Percentiles rank a stretch among this genome's conserved stretches.
Evolutionary conservation across 257 asterid species (phyloP).

Genomic region (Datura wrightii): DNA sequence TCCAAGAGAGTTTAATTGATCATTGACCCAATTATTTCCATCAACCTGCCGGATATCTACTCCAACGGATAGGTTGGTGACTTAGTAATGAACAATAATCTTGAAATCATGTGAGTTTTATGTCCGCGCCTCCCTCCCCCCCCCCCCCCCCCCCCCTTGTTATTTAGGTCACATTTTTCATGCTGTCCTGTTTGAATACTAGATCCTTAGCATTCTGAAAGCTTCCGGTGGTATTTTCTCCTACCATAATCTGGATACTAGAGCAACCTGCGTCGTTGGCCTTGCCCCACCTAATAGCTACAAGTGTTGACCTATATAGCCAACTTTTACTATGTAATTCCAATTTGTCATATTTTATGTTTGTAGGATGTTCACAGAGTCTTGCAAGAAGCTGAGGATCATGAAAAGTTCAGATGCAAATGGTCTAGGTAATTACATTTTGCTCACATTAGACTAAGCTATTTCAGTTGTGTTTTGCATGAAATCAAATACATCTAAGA

Average conservation of each 20-base stretch:
- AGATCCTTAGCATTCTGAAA: too few species aligned
- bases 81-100: background rate
- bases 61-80: background rate
- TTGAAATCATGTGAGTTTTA: background rate
- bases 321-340: background rate
- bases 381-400: conserved; percentile 55
- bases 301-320: background rate
- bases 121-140: too few species aligned
- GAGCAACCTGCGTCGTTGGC: too few species aligned
- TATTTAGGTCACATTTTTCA: too few species aligned
- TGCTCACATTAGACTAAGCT: background rate
- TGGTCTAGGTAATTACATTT: conserved; percentile 42
- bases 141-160: too few species aligned
- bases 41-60: background rate
- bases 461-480: background rate
- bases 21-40: background rate
- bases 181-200: too few species aligned
- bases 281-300: too few species aligned
- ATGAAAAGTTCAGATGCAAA: conserved; percentile 56
- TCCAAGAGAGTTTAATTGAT: background rate
- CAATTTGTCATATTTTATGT: background rate
- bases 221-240: background rate
- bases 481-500: background rate
- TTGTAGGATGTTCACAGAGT: conserved; percentile 49
- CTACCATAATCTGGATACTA: background rate